Percentiles rank a stretch among this genome's conserved stretches.
These are phyloP conservation scores for Candida ficus DNA, from an alignment of 805 yeast species.

Conservation along the genomic window DNA sequence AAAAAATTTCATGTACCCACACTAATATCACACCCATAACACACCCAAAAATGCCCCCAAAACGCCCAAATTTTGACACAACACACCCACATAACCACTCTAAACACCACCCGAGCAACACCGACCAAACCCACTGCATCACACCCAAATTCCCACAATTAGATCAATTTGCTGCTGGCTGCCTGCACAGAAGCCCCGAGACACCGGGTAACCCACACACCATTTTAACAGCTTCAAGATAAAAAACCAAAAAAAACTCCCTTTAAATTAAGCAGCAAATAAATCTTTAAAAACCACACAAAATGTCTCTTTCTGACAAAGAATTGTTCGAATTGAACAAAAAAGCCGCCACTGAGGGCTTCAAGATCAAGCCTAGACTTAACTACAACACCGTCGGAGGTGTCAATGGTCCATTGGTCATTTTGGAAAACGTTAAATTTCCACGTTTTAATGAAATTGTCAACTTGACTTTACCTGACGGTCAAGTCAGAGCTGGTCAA, in stretches of 20 bases:
- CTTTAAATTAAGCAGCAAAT: no score
- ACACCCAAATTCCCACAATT: no score
- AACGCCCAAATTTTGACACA: no score
- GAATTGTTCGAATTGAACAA: constrained; percentile 69
- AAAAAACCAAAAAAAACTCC: constrained; percentile 8
- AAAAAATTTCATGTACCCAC: no score
- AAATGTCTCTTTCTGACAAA: constrained; percentile 30
- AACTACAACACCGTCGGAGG: constrained; percentile 97
- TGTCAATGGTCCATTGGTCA: constrained; percentile 97
- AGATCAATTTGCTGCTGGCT: no score
- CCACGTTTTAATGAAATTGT: constrained; percentile 96
- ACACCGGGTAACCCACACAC: not conserved
- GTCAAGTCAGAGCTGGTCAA: constrained; percentile 92
- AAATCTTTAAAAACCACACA: not conserved
- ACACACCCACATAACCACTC: no score
- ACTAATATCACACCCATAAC: no score
- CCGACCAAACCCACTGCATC: no score
- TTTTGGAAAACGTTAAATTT: constrained; percentile 77
- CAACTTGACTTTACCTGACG: constrained; percentile 94
- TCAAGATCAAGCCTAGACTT: constrained; percentile 84
- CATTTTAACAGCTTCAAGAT: not conserved
- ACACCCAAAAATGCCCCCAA: no score
- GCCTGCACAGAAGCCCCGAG: not conserved
- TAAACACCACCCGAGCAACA: no score
- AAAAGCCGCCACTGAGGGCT: constrained; percentile 87